Evolutionary conservation across 192 early-diverging fungal species (phyloP).

Genomic region (Lunasporangiospora selenospora): DNA sequence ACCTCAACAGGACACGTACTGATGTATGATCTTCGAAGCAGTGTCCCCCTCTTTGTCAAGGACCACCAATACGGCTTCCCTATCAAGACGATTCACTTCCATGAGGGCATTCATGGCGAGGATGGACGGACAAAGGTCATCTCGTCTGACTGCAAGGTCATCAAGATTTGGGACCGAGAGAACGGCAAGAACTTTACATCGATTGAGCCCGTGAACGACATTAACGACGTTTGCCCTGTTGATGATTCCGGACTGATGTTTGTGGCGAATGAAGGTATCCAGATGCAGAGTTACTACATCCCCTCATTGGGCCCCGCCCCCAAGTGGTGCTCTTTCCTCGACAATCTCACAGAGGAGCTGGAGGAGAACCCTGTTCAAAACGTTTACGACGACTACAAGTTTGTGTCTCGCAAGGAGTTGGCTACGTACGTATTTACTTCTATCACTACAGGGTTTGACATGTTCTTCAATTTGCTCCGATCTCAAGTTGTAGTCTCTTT

Average conservation of each 20-base stretch:
- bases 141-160: constrained; percentile 87
- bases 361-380: constrained; percentile 88
- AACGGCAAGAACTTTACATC: constrained; percentile 88
- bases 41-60: constrained; percentile 84
- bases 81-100: constrained; percentile 86
- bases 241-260: constrained; percentile 86
- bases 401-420: constrained; percentile 92
- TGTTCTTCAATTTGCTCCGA: neutral
- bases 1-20: constrained; percentile 92
- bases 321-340: constrained; percentile 91
- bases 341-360: constrained; percentile 94
- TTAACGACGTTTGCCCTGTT: constrained; percentile 92
- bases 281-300: constrained; percentile 93
- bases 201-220: constrained; percentile 89
- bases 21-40: constrained; percentile 91
- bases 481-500: neutral
- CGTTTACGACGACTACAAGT: constrained; percentile 98
- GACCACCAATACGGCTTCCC: constrained; percentile 98
- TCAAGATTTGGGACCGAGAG: constrained; percentile 93
- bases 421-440: constrained; percentile 40
- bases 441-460: neutral
- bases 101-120: constrained; percentile 64
- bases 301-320: constrained; percentile 94
- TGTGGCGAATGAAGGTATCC: constrained; percentile 91
- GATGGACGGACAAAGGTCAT: constrained; percentile 75